phyloP scores from a whole-genome alignment of 2,329 filamentous ascomycete species.

The Epichloe elymi region DNA sequence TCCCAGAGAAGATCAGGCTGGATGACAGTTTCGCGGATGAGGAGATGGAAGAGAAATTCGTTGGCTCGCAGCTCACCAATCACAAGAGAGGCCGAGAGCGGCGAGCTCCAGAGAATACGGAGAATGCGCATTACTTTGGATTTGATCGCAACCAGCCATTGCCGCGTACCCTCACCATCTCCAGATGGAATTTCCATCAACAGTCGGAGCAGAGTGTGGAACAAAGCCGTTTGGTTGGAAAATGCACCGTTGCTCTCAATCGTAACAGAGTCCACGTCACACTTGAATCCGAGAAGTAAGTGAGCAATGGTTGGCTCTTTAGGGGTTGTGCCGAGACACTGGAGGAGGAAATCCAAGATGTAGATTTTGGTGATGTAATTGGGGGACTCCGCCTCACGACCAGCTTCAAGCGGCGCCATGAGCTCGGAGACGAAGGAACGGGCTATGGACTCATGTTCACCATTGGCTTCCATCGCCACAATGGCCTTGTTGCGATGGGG shows the following conservation, averaged over 20 bases:
- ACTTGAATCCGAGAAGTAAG: slow-evolving; percentile 76
- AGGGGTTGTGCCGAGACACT: slow-evolving; percentile 59
- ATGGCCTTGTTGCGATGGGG: slow-evolving; percentile 71
- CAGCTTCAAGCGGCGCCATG: slow-evolving; percentile 56
- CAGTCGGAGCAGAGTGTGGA: slow-evolving; percentile 69
- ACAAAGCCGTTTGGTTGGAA: slow-evolving; percentile 57
- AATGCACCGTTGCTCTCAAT: slow-evolving; percentile 59
- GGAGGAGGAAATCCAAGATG: slow-evolving; percentile 74
- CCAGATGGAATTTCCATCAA: slow-evolving; percentile 54
- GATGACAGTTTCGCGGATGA: slow-evolving; percentile 59
- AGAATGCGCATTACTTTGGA: slow-evolving; percentile 60
- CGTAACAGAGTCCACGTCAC: slow-evolving; percentile 55
- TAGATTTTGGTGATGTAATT: slow-evolving; percentile 72
- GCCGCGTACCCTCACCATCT: slow-evolving; percentile 45
- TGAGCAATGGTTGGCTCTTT: slow-evolving; percentile 80
- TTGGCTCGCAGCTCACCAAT: slow-evolving; percentile 68
- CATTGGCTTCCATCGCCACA: slow-evolving; percentile 71
- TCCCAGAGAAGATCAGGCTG: slow-evolving; percentile 63
- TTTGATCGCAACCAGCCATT: slow-evolving; percentile 58
- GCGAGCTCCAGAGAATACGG: slow-evolving; percentile 70
- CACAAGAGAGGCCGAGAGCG: slow-evolving; percentile 61
- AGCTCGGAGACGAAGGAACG: slow-evolving; percentile 59
- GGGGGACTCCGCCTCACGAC: slow-evolving; percentile 51
- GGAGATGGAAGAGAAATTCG: slow-evolving; percentile 67
- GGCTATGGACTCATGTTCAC: slow-evolving; percentile 68